Percentiles rank a stretch among this genome's conserved stretches.
Evolutionary conservation across 2,329 filamentous ascomycete species (phyloP).

Genomic region (Apiospora aurea): DNA sequence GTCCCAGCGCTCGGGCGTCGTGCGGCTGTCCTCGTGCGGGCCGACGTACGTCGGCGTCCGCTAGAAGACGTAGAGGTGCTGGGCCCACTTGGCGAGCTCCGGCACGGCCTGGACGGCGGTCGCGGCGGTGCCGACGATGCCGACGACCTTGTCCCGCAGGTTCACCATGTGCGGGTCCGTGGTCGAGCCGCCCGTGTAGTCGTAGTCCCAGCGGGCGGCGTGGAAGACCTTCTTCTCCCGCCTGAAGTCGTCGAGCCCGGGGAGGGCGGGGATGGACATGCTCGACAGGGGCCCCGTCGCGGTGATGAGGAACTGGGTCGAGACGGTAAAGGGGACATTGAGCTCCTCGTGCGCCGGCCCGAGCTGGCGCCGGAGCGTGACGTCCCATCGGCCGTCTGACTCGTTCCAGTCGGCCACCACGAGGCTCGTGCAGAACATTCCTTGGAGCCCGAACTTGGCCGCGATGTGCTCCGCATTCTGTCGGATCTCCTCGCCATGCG

Average conservation of each 20-base stretch:
- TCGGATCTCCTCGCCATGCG: constrained; percentile 48
- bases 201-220: constrained; percentile 55
- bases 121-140: constrained; percentile 58
- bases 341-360: background rate
- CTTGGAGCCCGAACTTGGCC: background rate
- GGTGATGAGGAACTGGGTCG: background rate
- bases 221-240: constrained; percentile 47
- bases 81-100: constrained; percentile 52
- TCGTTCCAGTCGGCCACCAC: background rate
- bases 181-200: constrained; percentile 48
- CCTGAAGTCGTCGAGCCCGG: constrained; percentile 39
- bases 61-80: constrained; percentile 63
- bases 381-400: background rate
- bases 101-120: constrained; percentile 56
- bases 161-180: constrained; percentile 48
- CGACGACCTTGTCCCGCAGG: constrained; percentile 51
- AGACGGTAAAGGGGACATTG: background rate
- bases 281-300: background rate
- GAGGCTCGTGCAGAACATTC: background rate
- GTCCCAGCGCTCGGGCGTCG: constrained; percentile 28
- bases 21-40: constrained; percentile 47
- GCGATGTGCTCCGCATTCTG: constrained; percentile 55
- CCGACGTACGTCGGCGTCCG: constrained; percentile 57
- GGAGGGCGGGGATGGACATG: constrained; percentile 52
- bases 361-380: background rate